Evolutionary conservation across 2,329 filamentous ascomycete genomes (phyloP).

Genomic region (Apiospora malaysiana): DNA sequence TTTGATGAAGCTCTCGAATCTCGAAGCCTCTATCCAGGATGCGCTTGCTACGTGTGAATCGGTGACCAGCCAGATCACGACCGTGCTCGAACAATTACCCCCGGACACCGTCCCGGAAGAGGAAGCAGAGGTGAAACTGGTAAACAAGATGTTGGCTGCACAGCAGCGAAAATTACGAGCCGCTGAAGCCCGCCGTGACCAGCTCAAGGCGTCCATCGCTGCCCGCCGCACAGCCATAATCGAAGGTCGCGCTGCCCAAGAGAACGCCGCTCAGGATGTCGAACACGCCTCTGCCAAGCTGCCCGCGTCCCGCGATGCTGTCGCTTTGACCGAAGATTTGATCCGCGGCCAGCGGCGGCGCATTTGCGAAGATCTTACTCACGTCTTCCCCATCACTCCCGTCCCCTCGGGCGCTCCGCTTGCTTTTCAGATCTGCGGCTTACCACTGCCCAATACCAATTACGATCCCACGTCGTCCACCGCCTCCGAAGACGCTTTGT

Average conservation of each 20-base stretch:
- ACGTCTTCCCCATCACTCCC: constrained; percentile 82
- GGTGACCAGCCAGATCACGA: constrained; percentile 79
- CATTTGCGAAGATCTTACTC: constrained; percentile 81
- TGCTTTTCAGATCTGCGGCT: constrained; percentile 80
- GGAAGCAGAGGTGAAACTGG: constrained; percentile 54
- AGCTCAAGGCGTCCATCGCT: constrained; percentile 70
- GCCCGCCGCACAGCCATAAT: constrained; percentile 72
- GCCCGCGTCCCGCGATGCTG: constrained; percentile 57
- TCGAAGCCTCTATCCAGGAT: constrained; percentile 91
- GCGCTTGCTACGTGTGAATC: constrained; percentile 77
- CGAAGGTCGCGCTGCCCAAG: constrained; percentile 65
- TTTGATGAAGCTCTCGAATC: constrained; percentile 84
- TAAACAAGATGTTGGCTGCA: constrained; percentile 60
- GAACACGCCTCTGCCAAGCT: constrained; percentile 66
- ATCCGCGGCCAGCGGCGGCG: constrained; percentile 87
- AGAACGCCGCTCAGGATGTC: constrained; percentile 65
- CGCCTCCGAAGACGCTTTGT: constrained; percentile 72
- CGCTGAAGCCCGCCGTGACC: constrained; percentile 66
- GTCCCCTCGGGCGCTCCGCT: constrained; percentile 63
- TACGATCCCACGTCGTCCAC: constrained; percentile 60
- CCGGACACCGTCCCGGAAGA: constrained; percentile 53
- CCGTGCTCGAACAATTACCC: constrained; percentile 51
- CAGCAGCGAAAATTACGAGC: constrained; percentile 71
- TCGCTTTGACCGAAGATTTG: constrained; percentile 64
- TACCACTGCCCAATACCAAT: constrained; percentile 80